Evolutionary conservation across 768 basidiomycete species (phyloP), one percentile per base, ranked within the genome.

Genomic region (Trichaptum fuscoviolaceum): DNA sequence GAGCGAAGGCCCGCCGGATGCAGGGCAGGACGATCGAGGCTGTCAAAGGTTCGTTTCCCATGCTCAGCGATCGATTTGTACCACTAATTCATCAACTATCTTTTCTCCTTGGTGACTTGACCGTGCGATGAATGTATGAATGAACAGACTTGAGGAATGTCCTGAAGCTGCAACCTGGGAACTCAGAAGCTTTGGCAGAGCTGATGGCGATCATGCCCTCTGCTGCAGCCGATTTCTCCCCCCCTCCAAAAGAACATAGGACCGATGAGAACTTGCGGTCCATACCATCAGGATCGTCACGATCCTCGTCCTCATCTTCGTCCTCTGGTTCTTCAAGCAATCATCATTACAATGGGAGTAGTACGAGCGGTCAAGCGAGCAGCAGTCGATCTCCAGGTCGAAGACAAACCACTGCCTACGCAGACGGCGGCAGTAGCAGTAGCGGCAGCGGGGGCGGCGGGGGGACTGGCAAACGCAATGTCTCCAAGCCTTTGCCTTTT

Each of bases 1-100:
- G 90, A 18, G 89, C 88, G 1, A 85, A 84, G 58, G 89, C 90
- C 0, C 79, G 87, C 58, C 83, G 80, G 69, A 88, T 89, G 83
- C 80, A 86, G 58, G 83, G 82, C 2, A 79, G 79, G 52, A 74
- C 75, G 1, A 82, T 85, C 23, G 89, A 86, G 12, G 89, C 90
- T 2, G 81, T 86, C 36, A 82, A 83, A 78, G 88, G 88, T 87
- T 69, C 23, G 70, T 63, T 12, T 27, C 10, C 3, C 58, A 30
- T 8, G 8, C 30, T 30, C 30, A 30, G 58, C 24, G 7, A 30
- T 57, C 42, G 10, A 27, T 64, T 6, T 20, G 10, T 34, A 20
- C 64, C 20, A n/a, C 26, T 23, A 35, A 63, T 57, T 20, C 23
- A 60, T 7, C 35, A 23, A n/a, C 36, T 35, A 36, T 30, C 25